Evolutionary conservation across 2,329 filamentous ascomycete species (phyloP).

Genomic region (Aspergillus tanneri): DNA sequence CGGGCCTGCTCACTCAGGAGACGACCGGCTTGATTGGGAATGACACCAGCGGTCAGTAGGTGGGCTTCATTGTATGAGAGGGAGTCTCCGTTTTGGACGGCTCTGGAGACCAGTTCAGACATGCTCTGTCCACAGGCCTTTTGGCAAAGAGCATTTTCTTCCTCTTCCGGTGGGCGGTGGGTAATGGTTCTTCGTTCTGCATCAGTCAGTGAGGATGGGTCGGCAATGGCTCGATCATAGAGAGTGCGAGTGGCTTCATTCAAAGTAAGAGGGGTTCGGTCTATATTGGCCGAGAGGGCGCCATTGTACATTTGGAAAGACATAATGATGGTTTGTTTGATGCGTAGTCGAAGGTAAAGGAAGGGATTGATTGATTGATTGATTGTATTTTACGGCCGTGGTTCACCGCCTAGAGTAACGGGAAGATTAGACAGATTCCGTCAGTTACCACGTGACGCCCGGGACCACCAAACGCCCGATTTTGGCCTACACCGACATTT

Average conservation of each 20-base stretch:
- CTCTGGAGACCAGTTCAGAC: constrained; percentile 14
- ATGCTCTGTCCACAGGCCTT: constrained; percentile 14
- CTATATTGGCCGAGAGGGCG: constrained; percentile 6
- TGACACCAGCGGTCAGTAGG: constrained; percentile 8
- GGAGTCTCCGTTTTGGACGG: constrained; percentile 7
- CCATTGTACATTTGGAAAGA: background rate
- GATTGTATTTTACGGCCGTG: no score
- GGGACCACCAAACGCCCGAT: no score
- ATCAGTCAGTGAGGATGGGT: constrained; percentile 19
- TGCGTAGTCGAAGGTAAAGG: no score
- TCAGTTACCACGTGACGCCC: no score
- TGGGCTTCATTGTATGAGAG: constrained; percentile 10
- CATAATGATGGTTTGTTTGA: no score
- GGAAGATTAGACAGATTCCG: no score
- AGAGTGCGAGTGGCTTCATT: constrained; percentile 18
- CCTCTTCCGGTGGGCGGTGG: constrained; percentile 10
- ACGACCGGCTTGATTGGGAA: background rate
- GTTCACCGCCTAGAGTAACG: no score
- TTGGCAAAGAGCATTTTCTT: constrained; percentile 17
- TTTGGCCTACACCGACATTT: no score
- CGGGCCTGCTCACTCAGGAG: constrained; percentile 9
- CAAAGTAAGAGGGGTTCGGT: constrained; percentile 14
- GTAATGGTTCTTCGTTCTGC: constrained; percentile 16
- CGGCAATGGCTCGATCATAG: constrained; percentile 17
- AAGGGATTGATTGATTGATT: no score